phyloP scores from a whole-genome alignment of 2,329 filamentous ascomycete genomes.

The Microdochium nivale region DNA sequence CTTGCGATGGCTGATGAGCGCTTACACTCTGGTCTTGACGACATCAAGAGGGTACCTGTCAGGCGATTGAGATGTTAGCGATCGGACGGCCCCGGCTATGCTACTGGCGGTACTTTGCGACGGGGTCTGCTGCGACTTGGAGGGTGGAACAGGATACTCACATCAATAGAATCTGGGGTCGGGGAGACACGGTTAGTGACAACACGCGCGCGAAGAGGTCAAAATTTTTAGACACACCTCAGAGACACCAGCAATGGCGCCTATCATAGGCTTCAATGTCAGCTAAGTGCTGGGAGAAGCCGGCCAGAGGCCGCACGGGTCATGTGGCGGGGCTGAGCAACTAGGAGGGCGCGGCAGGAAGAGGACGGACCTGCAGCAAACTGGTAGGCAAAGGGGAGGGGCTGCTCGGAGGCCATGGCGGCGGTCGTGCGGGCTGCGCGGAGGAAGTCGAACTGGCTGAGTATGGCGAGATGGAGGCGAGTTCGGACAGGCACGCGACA shows the following conservation, averaged over 20 bases:
- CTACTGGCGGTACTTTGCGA: not conserved
- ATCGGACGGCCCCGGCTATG: not conserved
- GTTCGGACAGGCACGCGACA: constrained; percentile 3
- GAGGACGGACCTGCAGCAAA: constrained; percentile 71
- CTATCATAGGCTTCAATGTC: constrained; percentile 31
- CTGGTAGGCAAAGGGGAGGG: constrained; percentile 88
- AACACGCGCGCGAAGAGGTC: not conserved
- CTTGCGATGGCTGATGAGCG: constrained; percentile 8
- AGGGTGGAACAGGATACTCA: constrained; percentile 30
- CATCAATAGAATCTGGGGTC: constrained; percentile 74
- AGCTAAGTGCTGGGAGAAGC: constrained; percentile 11
- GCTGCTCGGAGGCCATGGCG: constrained; percentile 60
- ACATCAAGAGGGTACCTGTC: constrained; percentile 95
- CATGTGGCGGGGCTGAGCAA: constrained; percentile 8
- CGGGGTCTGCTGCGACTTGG: not conserved
- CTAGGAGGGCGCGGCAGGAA: constrained; percentile 16
- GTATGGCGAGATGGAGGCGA: not conserved
- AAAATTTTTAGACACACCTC: constrained; percentile 55
- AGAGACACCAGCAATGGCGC: constrained; percentile 93
- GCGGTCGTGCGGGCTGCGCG: constrained; percentile 8
- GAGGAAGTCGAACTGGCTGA: not conserved
- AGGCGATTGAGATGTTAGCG: constrained; percentile 7
- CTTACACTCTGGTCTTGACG: constrained; percentile 94
- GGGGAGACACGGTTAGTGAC: constrained; percentile 6
- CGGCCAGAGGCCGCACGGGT: constrained; percentile 8